Percentiles rank a stretch among this genome's conserved stretches.
Conservation (phyloP, 495 filamentous ascomycete genomes). For the Amphirosellinia nigrospora region DNA sequence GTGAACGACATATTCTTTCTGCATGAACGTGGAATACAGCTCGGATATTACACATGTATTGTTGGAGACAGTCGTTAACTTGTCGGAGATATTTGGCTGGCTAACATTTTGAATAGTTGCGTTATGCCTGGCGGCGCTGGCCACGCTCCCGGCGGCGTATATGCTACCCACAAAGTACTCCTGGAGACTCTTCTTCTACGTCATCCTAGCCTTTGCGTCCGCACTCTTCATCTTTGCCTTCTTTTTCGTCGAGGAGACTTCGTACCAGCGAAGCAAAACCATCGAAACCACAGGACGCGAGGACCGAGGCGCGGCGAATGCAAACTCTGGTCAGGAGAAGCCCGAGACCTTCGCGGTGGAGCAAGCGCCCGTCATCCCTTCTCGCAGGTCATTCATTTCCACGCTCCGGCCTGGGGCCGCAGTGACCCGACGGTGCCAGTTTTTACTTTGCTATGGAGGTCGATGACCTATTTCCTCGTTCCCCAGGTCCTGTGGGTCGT, state of each 20-base stretch:
- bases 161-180: constrained; percentile 44
- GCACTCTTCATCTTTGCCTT: constrained; percentile 63
- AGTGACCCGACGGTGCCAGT: constrained; percentile 52
- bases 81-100: neutral
- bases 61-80: neutral
- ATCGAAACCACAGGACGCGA: constrained; percentile 29
- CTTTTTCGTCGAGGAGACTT: constrained; percentile 67
- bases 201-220: constrained; percentile 62
- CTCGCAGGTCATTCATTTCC: constrained; percentile 51
- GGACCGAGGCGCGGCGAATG: constrained; percentile 40
- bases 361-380: constrained; percentile 28
- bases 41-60: constrained; percentile 66
- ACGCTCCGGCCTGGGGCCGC: constrained; percentile 51
- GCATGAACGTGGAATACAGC: constrained; percentile 62
- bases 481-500: constrained; percentile 66
- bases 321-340: neutral
- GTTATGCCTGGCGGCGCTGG: constrained; percentile 55
- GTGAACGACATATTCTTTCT: constrained; percentile 73
- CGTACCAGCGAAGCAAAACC: constrained; percentile 51
- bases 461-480: constrained; percentile 60
- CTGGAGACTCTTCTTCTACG: constrained; percentile 58
- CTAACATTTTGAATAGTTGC: constrained; percentile 45
- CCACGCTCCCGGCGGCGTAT: constrained; percentile 49
- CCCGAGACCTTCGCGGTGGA: constrained; percentile 28
- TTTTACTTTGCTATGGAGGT: constrained; percentile 56